These are phyloP conservation scores for Emmonsiellopsis sp. DNA, from an alignment of 2,329 filamentous ascomycete genomes.

Conservation along the genomic window DNA sequence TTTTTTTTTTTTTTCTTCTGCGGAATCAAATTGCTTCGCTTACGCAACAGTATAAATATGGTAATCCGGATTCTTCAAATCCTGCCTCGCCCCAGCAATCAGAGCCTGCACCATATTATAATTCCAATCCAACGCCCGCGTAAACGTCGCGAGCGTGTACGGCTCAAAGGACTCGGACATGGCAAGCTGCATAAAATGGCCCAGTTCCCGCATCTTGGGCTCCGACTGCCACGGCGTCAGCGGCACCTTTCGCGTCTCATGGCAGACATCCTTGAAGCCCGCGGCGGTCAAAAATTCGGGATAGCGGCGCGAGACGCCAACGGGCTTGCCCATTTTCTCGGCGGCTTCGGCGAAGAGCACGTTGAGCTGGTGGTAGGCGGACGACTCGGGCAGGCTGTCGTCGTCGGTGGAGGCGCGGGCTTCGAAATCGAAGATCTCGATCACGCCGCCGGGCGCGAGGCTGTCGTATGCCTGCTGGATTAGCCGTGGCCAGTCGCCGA, in stretches of 20 bases:
- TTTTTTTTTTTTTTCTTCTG: too few relatives aligned
- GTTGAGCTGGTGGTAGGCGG: constrained; percentile 14
- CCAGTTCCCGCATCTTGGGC: constrained; percentile 11
- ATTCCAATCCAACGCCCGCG: constrained; percentile 17
- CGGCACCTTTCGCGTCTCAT: constrained; percentile 32
- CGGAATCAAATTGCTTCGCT: not conserved
- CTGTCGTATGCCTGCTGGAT: constrained; percentile 17
- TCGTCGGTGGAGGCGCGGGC: constrained; percentile 21
- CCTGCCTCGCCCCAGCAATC: constrained; percentile 3
- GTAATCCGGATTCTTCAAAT: constrained; percentile 6
- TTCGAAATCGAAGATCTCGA: constrained; percentile 22
- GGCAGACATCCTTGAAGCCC: constrained; percentile 42
- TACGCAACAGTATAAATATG: constrained; percentile 4
- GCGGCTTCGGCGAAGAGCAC: constrained; percentile 14
- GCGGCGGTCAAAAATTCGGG: constrained; percentile 36
- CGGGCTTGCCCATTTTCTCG: constrained; percentile 16
- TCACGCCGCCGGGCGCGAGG: constrained; percentile 20
- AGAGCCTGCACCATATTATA: constrained; percentile 4
- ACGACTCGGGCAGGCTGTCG: constrained; percentile 14
- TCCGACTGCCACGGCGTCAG: constrained; percentile 24
- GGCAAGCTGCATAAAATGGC: constrained; percentile 12
- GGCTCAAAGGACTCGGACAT: constrained; percentile 17
- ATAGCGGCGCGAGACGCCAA: constrained; percentile 22
- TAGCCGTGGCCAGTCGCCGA: constrained; percentile 21
- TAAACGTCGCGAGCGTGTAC: constrained; percentile 18